A percentile compares a stretch with the other conserved stretches of the same genome.
Evolutionary conservation across 371 early-diverging fungal genomes (phyloP).

Genomic region (Apophysomyces variabilis): DNA sequence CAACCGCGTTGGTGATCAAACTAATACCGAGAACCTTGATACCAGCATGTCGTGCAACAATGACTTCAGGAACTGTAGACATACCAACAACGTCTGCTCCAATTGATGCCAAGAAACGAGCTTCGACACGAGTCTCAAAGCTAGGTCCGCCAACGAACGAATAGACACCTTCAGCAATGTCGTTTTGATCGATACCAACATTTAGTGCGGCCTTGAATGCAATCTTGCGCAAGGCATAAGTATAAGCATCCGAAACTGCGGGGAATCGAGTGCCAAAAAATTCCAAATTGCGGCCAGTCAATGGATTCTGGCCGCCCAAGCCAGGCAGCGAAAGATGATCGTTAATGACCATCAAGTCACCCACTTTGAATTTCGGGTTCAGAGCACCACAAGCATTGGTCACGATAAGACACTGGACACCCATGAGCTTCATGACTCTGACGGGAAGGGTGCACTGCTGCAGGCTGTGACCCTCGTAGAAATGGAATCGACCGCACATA

Average conservation of each 20-base stretch:
- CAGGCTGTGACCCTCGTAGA: slow-evolving; percentile 84
- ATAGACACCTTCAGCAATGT: slow-evolving; percentile 84
- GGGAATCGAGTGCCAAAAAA: slow-evolving; percentile 94
- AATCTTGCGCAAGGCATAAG: slow-evolving; percentile 75
- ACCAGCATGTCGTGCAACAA: slow-evolving; percentile 92
- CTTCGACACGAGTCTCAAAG: slow-evolving; percentile 92
- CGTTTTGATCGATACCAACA: slow-evolving; percentile 53
- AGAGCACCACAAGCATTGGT: slow-evolving; percentile 96
- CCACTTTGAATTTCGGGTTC: slow-evolving; percentile 79
- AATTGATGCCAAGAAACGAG: slow-evolving; percentile 70
- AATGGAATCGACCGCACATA: slow-evolving; percentile 91
- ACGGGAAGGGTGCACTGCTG: slow-evolving; percentile 86
- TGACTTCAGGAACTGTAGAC: slow-evolving; percentile 96
- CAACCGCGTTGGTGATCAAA: slow-evolving; percentile 87
- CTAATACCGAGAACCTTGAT: slow-evolving; percentile 85
- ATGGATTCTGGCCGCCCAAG: slow-evolving; percentile 79
- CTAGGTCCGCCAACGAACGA: slow-evolving; percentile 88
- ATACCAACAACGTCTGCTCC: slow-evolving; percentile 95
- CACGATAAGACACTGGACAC: slow-evolving; percentile 79
- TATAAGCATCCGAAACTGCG: slow-evolving; percentile 89
- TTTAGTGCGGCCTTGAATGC: slow-evolving; percentile 68
- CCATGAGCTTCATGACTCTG: slow-evolving; percentile 86
- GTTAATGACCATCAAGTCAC: slow-evolving; percentile 86
- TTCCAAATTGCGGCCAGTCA: slow-evolving; percentile 85
- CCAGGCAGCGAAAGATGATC: slow-evolving; percentile 91